A percentile compares a stretch with the other conserved stretches of the same genome.
Conservation (phyloP, 2,329 filamentous ascomycete genomes). For the Fusarium sp. region DNA sequence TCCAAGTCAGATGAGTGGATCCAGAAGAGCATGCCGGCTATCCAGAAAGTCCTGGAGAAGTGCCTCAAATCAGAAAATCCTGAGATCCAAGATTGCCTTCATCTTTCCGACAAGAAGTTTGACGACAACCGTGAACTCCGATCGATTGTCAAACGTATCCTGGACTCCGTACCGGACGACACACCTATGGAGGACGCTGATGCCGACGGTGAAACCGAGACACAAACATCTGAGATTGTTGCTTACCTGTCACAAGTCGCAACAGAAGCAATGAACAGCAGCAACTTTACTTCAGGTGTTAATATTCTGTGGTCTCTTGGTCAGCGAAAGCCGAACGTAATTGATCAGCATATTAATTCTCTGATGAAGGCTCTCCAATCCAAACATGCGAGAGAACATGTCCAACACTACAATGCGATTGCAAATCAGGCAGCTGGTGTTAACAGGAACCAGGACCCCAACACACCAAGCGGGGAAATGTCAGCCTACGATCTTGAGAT, state of each 20-base stretch:
- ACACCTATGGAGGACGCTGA: constrained; percentile 77
- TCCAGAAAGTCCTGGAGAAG: constrained; percentile 92
- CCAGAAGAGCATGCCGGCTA: constrained; percentile 74
- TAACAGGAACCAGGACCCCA: constrained; percentile 63
- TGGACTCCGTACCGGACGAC: constrained; percentile 88
- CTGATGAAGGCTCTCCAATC: constrained; percentile 94
- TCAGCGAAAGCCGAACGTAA: constrained; percentile 82
- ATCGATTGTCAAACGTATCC: constrained; percentile 81
- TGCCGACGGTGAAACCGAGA: constrained; percentile 84
- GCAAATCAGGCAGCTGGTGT: constrained; percentile 60
- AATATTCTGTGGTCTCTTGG: constrained; percentile 95
- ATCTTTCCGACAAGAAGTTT: constrained; percentile 75
- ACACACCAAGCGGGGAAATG: constrained; percentile 64
- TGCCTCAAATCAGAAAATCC: constrained; percentile 86
- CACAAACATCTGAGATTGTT: constrained; percentile 86
- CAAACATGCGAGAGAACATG: constrained; percentile 93
- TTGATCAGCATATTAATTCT: constrained; percentile 87
- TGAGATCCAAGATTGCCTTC: constrained; percentile 92
- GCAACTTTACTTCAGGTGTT: constrained; percentile 86
- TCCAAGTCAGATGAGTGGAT: constrained; percentile 93
- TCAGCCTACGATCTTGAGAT: constrained; percentile 83
- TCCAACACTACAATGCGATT: constrained; percentile 75
- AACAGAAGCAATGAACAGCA: constrained; percentile 84
- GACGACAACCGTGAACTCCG: constrained; percentile 77
- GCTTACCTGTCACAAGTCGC: constrained; percentile 85